phyloP scores from a whole-genome alignment of 768 basidiomycete genomes.

The Suillus placidus region DNA sequence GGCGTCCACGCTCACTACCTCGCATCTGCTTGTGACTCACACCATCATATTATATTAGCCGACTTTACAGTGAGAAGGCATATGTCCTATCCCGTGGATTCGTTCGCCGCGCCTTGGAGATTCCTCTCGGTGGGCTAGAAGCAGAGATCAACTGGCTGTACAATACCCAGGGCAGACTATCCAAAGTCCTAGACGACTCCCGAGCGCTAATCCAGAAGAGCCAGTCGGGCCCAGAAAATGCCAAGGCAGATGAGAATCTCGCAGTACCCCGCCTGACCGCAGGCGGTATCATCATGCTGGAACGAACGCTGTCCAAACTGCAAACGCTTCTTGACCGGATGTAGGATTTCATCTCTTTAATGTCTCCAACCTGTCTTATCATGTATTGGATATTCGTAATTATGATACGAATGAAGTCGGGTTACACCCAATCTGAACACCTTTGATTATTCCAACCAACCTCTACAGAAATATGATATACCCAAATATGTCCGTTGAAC shows the following conservation, averaged over 20 bases:
- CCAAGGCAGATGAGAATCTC: slow-evolving; percentile 37
- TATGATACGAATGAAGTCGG: neutral
- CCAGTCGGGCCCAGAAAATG: slow-evolving; percentile 38
- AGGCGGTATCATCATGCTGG: slow-evolving; percentile 79
- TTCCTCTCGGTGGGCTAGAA: slow-evolving; percentile 72
- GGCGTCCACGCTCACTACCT: slow-evolving; percentile 12
- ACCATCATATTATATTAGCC: slow-evolving; percentile 47
- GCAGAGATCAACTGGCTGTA: slow-evolving; percentile 78
- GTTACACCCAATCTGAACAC: neutral
- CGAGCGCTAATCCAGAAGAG: slow-evolving; percentile 70
- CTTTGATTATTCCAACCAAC: slow-evolving; percentile 5
- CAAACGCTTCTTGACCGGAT: slow-evolving; percentile 43
- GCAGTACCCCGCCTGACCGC: slow-evolving; percentile 77
- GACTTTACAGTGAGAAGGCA: slow-evolving; percentile 91
- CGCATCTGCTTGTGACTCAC: neutral
- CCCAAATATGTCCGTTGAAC: slow-evolving; percentile 13
- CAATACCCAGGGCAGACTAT: slow-evolving; percentile 60
- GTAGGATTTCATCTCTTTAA: slow-evolving; percentile 17
- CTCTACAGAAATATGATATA: slow-evolving; percentile 5
- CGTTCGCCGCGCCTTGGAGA: slow-evolving; percentile 84
- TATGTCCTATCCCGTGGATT: slow-evolving; percentile 90
- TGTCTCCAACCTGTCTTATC: slow-evolving; percentile 18
- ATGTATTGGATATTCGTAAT: neutral
- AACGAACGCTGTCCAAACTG: slow-evolving; percentile 73
- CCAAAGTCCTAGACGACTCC: slow-evolving; percentile 68